These are phyloP conservation scores for Eucalyptus tenuipes DNA, from an alignment of 345 rosid species.

Conservation along the genomic window DNA sequence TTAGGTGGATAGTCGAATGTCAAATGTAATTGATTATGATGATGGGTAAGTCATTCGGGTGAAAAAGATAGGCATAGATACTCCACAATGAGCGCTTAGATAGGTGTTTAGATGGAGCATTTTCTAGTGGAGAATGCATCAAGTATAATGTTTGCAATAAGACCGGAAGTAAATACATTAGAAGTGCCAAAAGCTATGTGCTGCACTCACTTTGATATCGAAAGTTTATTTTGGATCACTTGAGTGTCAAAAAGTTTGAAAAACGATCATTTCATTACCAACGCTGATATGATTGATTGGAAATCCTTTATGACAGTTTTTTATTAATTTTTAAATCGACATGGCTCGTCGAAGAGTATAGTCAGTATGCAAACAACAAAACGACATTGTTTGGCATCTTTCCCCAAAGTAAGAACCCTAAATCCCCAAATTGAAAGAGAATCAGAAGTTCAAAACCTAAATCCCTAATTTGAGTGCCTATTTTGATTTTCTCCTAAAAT, in stretches of 20 bases:
- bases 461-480: too few species aligned
- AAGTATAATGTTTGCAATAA: background rate
- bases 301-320: too few species aligned
- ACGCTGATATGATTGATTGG: fast-evolving
- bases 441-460: too few species aligned
- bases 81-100: background rate
- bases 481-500: too few species aligned
- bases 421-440: too few species aligned
- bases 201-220: fast-evolving
- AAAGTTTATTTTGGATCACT: too few species aligned
- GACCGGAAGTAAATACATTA: background rate
- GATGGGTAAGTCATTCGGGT: background rate
- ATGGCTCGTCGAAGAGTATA: too few species aligned
- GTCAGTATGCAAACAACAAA: too few species aligned
- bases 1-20: background rate
- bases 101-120: background rate
- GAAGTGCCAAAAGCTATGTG: too few species aligned
- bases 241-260: fast-evolving
- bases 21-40: background rate
- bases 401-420: too few species aligned
- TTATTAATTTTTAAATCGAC: too few species aligned
- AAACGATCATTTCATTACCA: too few species aligned
- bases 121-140: background rate
- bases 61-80: background rate
- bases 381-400: fast-evolving